These are phyloP conservation scores for Suillus spraguei DNA, from an alignment of 768 basidiomycete species.

Conservation along the genomic window DNA sequence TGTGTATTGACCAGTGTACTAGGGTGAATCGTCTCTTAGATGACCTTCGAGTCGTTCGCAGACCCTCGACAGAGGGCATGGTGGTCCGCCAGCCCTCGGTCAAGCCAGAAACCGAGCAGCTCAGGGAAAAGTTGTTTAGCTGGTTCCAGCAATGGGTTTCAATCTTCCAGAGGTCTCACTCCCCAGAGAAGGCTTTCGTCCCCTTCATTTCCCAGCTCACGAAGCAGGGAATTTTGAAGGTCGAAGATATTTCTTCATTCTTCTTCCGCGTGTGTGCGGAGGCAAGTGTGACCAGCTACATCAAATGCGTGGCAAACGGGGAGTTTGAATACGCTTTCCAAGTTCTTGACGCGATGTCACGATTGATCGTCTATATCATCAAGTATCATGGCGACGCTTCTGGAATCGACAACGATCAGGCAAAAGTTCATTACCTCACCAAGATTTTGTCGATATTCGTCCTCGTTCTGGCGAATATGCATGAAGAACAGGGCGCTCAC, in stretches of 20 bases:
- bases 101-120: conserved; percentile 73
- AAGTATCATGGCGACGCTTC: conserved; percentile 98
- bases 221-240: conserved; percentile 94
- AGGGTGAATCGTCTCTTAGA: conserved; percentile 77
- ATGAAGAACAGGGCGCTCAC: conserved; percentile 87
- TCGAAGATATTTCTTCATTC: conserved; percentile 94
- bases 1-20: conserved; percentile 12
- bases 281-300: conserved; percentile 87
- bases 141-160: conserved; percentile 97
- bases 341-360: conserved; percentile 92
- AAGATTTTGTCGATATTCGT: conserved; percentile 98
- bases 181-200: conserved; percentile 94
- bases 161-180: conserved; percentile 88
- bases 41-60: conserved; percentile 70
- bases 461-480: conserved; percentile 90
- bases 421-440: conserved; percentile 94
- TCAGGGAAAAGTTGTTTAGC: conserved; percentile 72
- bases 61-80: conserved; percentile 41
- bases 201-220: conserved; percentile 97
- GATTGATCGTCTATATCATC: conserved; percentile 96
- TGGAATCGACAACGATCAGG: conserved; percentile 89
- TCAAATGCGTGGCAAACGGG: conserved; percentile 70
- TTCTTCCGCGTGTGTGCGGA: conserved; percentile 99
- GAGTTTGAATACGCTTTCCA: conserved; percentile 84
- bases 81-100: conserved; percentile 48